These are phyloP conservation scores for Aspergillus homomorphus DNA, from an alignment of 495 filamentous ascomycete species.

Conservation along the genomic window DNA sequence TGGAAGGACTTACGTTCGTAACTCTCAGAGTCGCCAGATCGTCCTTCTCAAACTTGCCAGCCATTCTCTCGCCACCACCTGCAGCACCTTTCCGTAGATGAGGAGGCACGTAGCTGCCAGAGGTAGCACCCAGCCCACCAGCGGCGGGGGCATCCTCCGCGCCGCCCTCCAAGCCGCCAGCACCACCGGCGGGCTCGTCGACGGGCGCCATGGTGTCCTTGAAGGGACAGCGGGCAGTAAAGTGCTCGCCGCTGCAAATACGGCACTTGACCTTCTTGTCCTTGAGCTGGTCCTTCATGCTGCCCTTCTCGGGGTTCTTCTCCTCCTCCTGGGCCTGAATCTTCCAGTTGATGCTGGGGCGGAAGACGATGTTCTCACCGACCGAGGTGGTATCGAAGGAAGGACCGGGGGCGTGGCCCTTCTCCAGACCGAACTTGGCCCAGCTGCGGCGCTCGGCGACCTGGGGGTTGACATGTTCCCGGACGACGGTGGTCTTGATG, in stretches of 20 bases:
- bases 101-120: conserved; percentile 84
- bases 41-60: conserved; percentile 92
- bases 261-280: conserved; percentile 99
- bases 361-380: conserved; percentile 96
- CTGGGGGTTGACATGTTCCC: conserved; percentile 91
- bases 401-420: conserved; percentile 63
- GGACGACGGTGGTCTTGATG: conserved; percentile 82
- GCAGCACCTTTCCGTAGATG: conserved; percentile 75
- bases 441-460: conserved; percentile 90
- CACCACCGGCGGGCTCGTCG: conserved; percentile 60
- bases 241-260: conserved; percentile 98
- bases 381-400: conserved; percentile 84
- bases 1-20: conserved; percentile 74
- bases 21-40: conserved; percentile 94
- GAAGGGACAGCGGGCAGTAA: conserved; percentile 90
- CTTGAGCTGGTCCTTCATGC: conserved; percentile 88
- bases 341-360: conserved; percentile 86
- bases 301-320: conserved; percentile 67
- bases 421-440: conserved; percentile 89
- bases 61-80: conserved; percentile 78
- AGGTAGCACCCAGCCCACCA: conserved; percentile 63
- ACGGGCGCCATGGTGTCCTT: conserved; percentile 79
- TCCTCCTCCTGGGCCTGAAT: conserved; percentile 78
- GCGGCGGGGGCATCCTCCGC: conserved; percentile 43
- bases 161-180: conserved; percentile 43